A percentile compares a stretch with the other conserved stretches of the same genome.
phyloP scores from a whole-genome alignment of 2,329 filamentous ascomycete genomes.

The Pseudogymnoascus verrucosus region DNA sequence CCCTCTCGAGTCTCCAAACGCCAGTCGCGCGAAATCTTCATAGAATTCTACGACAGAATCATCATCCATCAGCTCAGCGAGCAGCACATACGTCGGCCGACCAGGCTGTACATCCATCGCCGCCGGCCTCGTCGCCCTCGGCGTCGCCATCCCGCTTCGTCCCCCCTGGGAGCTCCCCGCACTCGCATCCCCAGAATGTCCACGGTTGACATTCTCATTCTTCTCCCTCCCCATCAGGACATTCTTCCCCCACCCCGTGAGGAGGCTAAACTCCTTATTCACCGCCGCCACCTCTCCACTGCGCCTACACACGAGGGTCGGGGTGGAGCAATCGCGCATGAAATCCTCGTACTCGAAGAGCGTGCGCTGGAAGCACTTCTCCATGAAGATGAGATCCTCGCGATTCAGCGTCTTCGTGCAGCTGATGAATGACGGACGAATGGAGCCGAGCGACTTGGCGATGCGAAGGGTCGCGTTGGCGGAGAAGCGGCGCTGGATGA shows the following conservation, averaged over 20 bases:
- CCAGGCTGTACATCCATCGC: conserved; percentile 35
- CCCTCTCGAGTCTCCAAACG: conserved; percentile 84
- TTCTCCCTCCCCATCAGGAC: conserved; percentile 79
- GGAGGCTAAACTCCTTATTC: conserved; percentile 91
- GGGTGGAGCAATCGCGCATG: conserved; percentile 78
- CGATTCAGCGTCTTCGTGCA: conserved; percentile 82
- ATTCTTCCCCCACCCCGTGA: conserved; percentile 90
- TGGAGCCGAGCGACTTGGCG: conserved; percentile 78
- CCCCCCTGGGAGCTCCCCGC: conserved; percentile 22
- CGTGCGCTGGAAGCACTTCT: conserved; percentile 91
- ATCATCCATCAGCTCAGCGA: conserved; percentile 88
- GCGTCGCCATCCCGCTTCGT: conserved; percentile 41
- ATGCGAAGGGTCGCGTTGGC: conserved; percentile 72
- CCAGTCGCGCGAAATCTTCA: conserved; percentile 86
- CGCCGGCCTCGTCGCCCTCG: conserved; percentile 38
- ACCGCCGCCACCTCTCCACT: conserved; percentile 93
- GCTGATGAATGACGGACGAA: conserved; percentile 87
- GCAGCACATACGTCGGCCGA: conserved; percentile 70
- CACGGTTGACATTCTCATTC: conserved; percentile 75
- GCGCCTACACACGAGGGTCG: conserved; percentile 82
- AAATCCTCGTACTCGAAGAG: conserved; percentile 91
- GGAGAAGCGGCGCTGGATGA: conserved; percentile 71
- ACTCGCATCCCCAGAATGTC: conserved; percentile 36
- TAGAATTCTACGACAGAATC: conserved; percentile 92
- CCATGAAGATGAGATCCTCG: conserved; percentile 92